Evolutionary conservation across 352 stramenopile genomes (phyloP), one percentile per base, ranked within the genome.

Genomic region (Phytophthora kernoviae): DNA sequence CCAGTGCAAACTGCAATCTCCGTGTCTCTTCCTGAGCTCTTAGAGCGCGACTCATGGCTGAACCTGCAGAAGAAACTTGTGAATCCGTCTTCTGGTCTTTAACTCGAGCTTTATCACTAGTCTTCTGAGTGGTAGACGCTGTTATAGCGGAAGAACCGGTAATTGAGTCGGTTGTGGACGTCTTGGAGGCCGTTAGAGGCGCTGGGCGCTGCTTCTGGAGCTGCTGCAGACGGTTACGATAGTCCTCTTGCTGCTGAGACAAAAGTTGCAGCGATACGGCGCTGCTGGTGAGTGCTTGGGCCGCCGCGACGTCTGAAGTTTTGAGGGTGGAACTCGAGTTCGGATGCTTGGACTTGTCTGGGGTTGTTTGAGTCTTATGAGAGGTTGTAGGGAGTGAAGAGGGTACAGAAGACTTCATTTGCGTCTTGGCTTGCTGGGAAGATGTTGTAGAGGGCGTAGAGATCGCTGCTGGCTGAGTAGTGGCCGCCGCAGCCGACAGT

Each of bases 1-100:
- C 77, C 12, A 89, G 26, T 9, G 81, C 71, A 17, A 75, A 75
- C 41, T 88, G 70, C 54, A 65, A 43, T 20, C 53, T 49, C 22
- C 62, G 46, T 10, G 62, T 42, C 30, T 76, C 62, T 14, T 76
- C 63, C 34, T 73, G 58, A 2, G 58, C 46, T 4, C 21, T 58
- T 7, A 52, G n/a, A 7, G 42, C 41, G 21, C 34, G 15, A 18
- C 65, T 75, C 62, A 44, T 68, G 14, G 40, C 27, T 17, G 43
- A 24, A 5, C 53, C 30, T 34, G 43, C 14, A 52, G 4, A 2
- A 4, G 30, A 30, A 30, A 30, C 8, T n/a, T 6, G 72, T 64
- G 56, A 53, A 39, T 36, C 40, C 33, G 22, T 52, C 49, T 39
- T 64, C 42, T 18, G 61, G 49, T 65, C 10, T 80, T 69, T 39